These are phyloP conservation scores for Talaromyces funiculosus DNA, from an alignment of 2,329 filamentous ascomycete species.

Conservation along the genomic window DNA sequence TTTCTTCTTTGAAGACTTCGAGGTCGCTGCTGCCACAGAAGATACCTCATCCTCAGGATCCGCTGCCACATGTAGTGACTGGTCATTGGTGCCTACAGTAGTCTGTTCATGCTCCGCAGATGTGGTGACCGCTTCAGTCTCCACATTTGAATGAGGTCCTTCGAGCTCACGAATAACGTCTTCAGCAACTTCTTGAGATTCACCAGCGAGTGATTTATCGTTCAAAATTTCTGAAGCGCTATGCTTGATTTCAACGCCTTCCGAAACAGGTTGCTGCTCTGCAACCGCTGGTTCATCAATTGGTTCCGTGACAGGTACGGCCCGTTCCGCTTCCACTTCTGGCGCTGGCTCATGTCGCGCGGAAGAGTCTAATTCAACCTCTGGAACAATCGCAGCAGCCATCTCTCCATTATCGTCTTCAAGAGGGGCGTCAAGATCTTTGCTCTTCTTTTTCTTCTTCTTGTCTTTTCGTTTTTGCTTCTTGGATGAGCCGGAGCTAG, in stretches of 20 bases:
- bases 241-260: background rate
- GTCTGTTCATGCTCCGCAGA: slow-evolving; percentile 9
- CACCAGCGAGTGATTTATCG: background rate
- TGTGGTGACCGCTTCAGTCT: slow-evolving; percentile 5
- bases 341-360: background rate
- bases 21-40: background rate
- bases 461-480: slow-evolving; percentile 19
- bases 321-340: slow-evolving; percentile 6
- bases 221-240: background rate
- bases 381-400: background rate
- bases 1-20: slow-evolving; percentile 12
- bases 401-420: background rate
- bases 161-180: background rate
- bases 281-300: background rate
- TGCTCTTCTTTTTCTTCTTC: slow-evolving; percentile 17
- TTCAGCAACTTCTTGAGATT: background rate
- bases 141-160: background rate
- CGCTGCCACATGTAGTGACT: slow-evolving; percentile 14
- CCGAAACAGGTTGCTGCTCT: background rate
- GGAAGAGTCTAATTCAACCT: slow-evolving; percentile 2
- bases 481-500: slow-evolving; percentile 12
- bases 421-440: slow-evolving; percentile 3
- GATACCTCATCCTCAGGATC: background rate
- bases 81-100: slow-evolving; percentile 12
- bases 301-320: background rate